Evolutionary conservation across 2,329 filamentous ascomycete species (phyloP), one percentile per base, ranked within the genome.

Genomic region (Phaeosphaeria sp.): DNA sequence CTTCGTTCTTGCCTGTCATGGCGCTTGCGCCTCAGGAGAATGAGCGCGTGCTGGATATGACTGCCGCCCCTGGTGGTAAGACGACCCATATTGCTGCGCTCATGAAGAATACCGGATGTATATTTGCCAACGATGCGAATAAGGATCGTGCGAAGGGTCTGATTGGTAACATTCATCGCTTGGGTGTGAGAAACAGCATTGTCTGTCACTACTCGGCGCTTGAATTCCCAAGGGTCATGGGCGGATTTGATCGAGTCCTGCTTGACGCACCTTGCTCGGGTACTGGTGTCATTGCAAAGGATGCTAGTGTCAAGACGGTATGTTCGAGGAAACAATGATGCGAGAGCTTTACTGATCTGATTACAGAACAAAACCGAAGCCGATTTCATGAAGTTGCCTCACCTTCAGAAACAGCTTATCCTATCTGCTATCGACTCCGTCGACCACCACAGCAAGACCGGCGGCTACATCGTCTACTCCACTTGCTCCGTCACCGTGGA

Each of bases 1-100:
- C 92, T 6, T 97, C 93, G 18, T 99, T 99, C 83, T 85, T 99
- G 50, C 95, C 95, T 63, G 95, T 97, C 72, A 98, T 99, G 93
- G 94, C 95, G 10, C 86, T 99, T 13, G 93, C 92, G 6, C 95
- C 95, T 0, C 94, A 98, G 79, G 92, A 96, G 78, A 85, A 93
- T 68, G 94, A 99, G 82, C 88, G 95, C 36, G 86, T 96, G 50
- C 88, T 99, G 54, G 94, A 97, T 83, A 90, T 98, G 93, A 92
- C 95, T 51, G 90, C 95, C 67, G 94, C 94, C 60, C 94, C 94
- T 58, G 94, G 94, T 81, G 94, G 94, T 79, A 98, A 98, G 80
- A 96, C 93, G 10, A 97, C 94, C 6, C 92, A 97, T 78, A 90
- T 97, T 77, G 92, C 94, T n/a, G 94, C 94, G 0, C 81, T 98